Conservation (phyloP, 768 basidiomycete species). For the Bullera alba region DNA sequence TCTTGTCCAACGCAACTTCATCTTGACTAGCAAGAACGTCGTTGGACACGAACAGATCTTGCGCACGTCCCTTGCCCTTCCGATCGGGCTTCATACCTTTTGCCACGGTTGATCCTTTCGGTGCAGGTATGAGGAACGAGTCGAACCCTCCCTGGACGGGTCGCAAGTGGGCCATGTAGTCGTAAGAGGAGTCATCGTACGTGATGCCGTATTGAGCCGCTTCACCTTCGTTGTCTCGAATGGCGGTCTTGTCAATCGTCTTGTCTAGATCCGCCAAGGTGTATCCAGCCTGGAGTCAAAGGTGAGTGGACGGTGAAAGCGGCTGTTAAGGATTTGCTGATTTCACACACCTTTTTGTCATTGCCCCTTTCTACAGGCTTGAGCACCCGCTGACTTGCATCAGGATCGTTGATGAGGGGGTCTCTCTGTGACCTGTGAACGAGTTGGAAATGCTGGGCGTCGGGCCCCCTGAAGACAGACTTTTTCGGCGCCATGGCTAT, state of each 20-base stretch:
- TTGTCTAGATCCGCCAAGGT: slow-evolving; percentile 71
- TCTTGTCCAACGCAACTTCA: slow-evolving; percentile 56
- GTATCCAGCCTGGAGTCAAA: slow-evolving; percentile 52
- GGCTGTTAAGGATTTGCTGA: too few species aligned
- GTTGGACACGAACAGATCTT: slow-evolving; percentile 42
- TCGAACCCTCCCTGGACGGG: slow-evolving; percentile 61
- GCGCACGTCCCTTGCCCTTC: slow-evolving; percentile 49
- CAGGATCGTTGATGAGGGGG: slow-evolving; percentile 87
- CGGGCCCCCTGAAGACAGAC: slow-evolving; percentile 83
- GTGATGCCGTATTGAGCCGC: slow-evolving; percentile 83
- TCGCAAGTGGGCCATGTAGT: slow-evolving; percentile 96
- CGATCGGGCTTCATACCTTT: slow-evolving; percentile 41
- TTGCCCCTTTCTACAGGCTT: slow-evolving; percentile 72
- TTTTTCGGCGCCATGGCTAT: slow-evolving; percentile 35
- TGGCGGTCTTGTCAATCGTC: slow-evolving; percentile 49
- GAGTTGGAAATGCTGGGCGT: slow-evolving; percentile 88
- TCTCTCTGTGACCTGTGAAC: slow-evolving; percentile 94
- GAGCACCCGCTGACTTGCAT: slow-evolving; percentile 80
- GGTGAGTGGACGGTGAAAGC: background rate
- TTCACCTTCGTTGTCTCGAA: slow-evolving; percentile 65
- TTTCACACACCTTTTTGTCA: slow-evolving; percentile 43
- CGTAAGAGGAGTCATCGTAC: slow-evolving; percentile 92
- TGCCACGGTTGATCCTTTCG: slow-evolving; percentile 29
- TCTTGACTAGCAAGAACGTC: slow-evolving; percentile 52
- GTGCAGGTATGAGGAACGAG: slow-evolving; percentile 28